A percentile compares a stretch with the other conserved stretches of the same genome.
These are phyloP conservation scores for Xylaria telfairii DNA, from an alignment of 495 filamentous ascomycete species.

Conservation along the genomic window DNA sequence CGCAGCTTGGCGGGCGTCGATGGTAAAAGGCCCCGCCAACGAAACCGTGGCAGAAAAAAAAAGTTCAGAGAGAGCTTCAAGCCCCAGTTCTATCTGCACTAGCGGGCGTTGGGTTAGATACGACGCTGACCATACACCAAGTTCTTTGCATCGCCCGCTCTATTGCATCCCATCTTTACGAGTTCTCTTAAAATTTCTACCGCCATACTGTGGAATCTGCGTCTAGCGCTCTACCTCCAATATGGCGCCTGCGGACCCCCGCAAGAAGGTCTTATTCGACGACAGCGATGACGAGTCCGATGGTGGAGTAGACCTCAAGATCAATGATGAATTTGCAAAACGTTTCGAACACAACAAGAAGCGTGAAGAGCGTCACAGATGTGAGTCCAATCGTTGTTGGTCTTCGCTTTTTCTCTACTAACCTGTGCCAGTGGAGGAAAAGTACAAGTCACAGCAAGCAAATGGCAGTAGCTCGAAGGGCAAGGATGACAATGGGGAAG, in stretches of 20 bases:
- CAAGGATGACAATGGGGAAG: constrained; percentile 56
- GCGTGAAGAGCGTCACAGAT: constrained; percentile 81
- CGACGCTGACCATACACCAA: neutral
- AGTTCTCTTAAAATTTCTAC: neutral
- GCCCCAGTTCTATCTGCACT: constrained; percentile 9
- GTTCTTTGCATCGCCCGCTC: neutral
- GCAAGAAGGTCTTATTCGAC: constrained; percentile 41
- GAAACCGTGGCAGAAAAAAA: constrained; percentile 39
- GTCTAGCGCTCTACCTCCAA: constrained; percentile 13
- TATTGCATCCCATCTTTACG: neutral
- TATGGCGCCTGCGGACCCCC: constrained; percentile 35
- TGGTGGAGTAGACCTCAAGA: constrained; percentile 66
- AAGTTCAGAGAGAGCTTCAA: constrained; percentile 27
- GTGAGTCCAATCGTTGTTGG: constrained; percentile 55
- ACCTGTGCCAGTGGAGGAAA: constrained; percentile 76
- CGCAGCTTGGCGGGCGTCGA: neutral
- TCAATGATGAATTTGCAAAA: constrained; percentile 89
- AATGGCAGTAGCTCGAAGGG: constrained; percentile 41
- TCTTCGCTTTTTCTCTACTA: constrained; percentile 17
- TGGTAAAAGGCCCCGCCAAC: constrained; percentile 17
- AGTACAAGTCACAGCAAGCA: constrained; percentile 67
- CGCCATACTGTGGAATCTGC: neutral
- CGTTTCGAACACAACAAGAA: constrained; percentile 97
- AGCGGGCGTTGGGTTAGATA: neutral
- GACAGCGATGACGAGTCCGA: constrained; percentile 60